Evolutionary conservation across 208 protist species (phyloP).

Genomic region (Wallacemonas sp.): DNA sequence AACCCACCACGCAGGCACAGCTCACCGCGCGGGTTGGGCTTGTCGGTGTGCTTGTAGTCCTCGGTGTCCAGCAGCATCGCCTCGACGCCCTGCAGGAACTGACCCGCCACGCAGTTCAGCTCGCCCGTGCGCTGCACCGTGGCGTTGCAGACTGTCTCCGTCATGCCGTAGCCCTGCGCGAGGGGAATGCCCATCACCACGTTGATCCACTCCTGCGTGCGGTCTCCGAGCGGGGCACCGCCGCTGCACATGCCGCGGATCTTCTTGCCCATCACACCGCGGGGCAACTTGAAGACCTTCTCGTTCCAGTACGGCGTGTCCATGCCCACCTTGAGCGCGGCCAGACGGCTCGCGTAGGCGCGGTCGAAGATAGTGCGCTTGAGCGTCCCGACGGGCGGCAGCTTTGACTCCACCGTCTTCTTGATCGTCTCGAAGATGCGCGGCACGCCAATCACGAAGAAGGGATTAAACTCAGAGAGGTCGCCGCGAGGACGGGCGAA

Average conservation of each 20-base stretch:
- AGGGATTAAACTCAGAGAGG: conserved; percentile 72
- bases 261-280: conserved; percentile 57
- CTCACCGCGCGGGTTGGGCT: conserved; percentile 82
- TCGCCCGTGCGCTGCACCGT: conserved; percentile 69
- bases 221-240: conserved; percentile 77
- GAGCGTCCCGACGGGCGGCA: conserved; percentile 58
- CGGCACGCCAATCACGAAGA: conserved; percentile 83
- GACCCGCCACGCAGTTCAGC: conserved; percentile 65
- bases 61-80: conserved; percentile 92
- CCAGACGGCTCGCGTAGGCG: conserved; percentile 60
- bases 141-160: conserved; percentile 83
- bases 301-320: conserved; percentile 88
- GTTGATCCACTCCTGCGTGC: conserved; percentile 85
- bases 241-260: conserved; percentile 75
- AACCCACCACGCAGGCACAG: conserved; percentile 73
- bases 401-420: conserved; percentile 72
- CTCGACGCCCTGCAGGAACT: conserved; percentile 74
- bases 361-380: conserved; percentile 74
- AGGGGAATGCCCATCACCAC: conserved; percentile 67
- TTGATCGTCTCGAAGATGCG: conserved; percentile 90
- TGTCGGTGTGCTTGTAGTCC: conserved; percentile 83
- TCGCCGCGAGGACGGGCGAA: conserved; percentile 78
- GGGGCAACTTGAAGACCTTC: conserved; percentile 71
- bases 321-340: conserved; percentile 62
- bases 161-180: conserved; percentile 90